phyloP scores from a whole-genome alignment of 495 filamentous ascomycete species.

The Endocarpon pusillum region DNA sequence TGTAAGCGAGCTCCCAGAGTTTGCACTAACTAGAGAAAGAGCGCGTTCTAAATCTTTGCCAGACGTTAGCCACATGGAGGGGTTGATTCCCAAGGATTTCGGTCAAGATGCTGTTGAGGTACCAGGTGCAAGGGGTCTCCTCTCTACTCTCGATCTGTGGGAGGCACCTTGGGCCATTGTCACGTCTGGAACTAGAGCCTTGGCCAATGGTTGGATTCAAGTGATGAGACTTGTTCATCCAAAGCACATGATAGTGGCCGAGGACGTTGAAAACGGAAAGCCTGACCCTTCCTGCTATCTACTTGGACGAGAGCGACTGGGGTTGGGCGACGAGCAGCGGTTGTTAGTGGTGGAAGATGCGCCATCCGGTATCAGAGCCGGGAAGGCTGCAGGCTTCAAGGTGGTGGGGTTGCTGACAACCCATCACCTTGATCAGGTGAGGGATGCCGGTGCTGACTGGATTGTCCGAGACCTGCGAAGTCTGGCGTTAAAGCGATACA shows the following conservation, averaged over 20 bases:
- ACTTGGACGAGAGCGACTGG: constrained; percentile 48
- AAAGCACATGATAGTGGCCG: constrained; percentile 59
- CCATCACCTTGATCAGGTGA: constrained; percentile 54
- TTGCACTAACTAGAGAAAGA: not conserved
- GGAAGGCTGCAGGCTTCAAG: constrained; percentile 76
- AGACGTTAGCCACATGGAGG: constrained; percentile 72
- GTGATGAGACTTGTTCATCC: constrained; percentile 61
- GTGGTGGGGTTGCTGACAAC: constrained; percentile 80
- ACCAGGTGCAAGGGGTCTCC: constrained; percentile 44
- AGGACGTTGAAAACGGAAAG: constrained; percentile 75
- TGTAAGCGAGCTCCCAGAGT: constrained; percentile 39
- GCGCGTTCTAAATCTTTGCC: constrained; percentile 2
- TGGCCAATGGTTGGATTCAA: constrained; percentile 74
- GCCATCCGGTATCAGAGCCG: constrained; percentile 76
- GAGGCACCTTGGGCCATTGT: constrained; percentile 76
- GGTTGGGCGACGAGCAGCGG: constrained; percentile 30
- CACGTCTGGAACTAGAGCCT: constrained; percentile 67
- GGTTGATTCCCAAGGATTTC: constrained; percentile 54
- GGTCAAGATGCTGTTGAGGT: constrained; percentile 69
- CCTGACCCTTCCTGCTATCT: constrained; percentile 70
- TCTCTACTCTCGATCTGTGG: constrained; percentile 37
- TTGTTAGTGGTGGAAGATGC: constrained; percentile 83
- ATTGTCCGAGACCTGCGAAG: constrained; percentile 66
- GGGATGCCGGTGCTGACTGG: constrained; percentile 68
- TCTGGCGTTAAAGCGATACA: constrained; percentile 36